A percentile compares a stretch with the other conserved stretches of the same genome.
Conservation (phyloP, 2,329 filamentous ascomycete species). For the Emmonsiellopsis sp. region DNA sequence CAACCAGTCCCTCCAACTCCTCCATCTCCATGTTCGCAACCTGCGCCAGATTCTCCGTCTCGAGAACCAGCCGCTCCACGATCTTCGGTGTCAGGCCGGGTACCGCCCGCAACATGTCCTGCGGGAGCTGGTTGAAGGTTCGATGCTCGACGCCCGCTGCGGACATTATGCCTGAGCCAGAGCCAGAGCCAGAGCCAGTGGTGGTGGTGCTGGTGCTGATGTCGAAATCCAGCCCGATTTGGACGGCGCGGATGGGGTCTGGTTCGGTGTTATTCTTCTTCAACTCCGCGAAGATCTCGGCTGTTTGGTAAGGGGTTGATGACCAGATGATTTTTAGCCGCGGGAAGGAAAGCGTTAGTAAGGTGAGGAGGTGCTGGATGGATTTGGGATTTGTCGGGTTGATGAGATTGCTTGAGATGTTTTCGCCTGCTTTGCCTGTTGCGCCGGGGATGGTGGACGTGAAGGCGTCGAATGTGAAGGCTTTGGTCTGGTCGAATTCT, state of each 20-base stretch:
- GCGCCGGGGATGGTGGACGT: slow-evolving; percentile 42
- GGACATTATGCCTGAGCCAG: slow-evolving; percentile 41
- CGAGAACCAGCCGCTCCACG: slow-evolving; percentile 60
- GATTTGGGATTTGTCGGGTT: slow-evolving; percentile 59
- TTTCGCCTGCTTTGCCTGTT: slow-evolving; percentile 38
- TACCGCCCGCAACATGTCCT: slow-evolving; percentile 80
- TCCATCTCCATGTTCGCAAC: slow-evolving; percentile 76
- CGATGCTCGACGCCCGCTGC: slow-evolving; percentile 49
- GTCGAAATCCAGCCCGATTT: slow-evolving; percentile 63
- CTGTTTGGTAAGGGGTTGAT: slow-evolving; percentile 85
- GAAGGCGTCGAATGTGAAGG: slow-evolving; percentile 78
- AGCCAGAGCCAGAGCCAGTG: slow-evolving; percentile 14
- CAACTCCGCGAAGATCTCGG: slow-evolving; percentile 89
- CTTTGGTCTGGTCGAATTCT: slow-evolving; percentile 95
- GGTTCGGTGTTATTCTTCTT: slow-evolving; percentile 87
- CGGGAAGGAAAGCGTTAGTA: slow-evolving; percentile 87
- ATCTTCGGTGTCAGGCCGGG: slow-evolving; percentile 79
- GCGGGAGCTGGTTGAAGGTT: slow-evolving; percentile 72
- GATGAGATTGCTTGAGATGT: slow-evolving; percentile 52
- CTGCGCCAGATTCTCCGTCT: slow-evolving; percentile 67
- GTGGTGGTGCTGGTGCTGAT: slow-evolving; percentile 17
- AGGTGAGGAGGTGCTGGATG: slow-evolving; percentile 82
- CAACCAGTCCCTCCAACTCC: slow-evolving; percentile 66
- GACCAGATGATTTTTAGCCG: slow-evolving; percentile 89
- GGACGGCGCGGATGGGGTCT: slow-evolving; percentile 78